Evolutionary conservation across 2,329 filamentous ascomycete genomes (phyloP).

Genomic region (Acrocalymma vagum): DNA sequence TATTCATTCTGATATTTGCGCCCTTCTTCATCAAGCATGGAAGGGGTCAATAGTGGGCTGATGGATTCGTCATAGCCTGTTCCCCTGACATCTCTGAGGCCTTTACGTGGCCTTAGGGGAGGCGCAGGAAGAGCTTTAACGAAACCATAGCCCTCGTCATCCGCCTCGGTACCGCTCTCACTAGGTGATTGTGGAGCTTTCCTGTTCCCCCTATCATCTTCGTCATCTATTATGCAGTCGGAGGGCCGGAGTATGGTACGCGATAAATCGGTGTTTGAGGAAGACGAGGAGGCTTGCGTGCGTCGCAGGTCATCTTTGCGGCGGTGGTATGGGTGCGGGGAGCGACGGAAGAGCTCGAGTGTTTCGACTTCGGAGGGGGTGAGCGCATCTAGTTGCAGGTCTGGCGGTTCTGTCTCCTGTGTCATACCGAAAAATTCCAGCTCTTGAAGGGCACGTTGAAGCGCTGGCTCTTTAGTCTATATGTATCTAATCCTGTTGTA

Average conservation of each 20-base stretch:
- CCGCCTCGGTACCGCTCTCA: constrained; percentile 93
- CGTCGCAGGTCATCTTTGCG: constrained; percentile 34
- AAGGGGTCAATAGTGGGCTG: constrained; percentile 56
- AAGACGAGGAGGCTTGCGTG: constrained; percentile 24
- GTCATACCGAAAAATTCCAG: constrained; percentile 15
- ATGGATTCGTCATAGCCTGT: constrained; percentile 43
- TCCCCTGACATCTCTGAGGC: constrained; percentile 66
- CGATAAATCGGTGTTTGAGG: constrained; percentile 27
- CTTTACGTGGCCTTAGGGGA: constrained; percentile 76
- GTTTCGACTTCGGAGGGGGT: constrained; percentile 33
- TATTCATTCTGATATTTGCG: constrained; percentile 46
- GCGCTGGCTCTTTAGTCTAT: no score
- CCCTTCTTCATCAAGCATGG: constrained; percentile 58
- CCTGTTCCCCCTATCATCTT: constrained; percentile 34
- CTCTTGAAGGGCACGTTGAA: constrained; percentile 15
- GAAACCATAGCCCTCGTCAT: constrained; percentile 82
- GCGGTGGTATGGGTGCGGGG: constrained; percentile 49
- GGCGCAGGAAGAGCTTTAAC: constrained; percentile 86
- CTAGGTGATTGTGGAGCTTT: constrained; percentile 62
- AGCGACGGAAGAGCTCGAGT: constrained; percentile 46
- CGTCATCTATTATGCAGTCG: constrained; percentile 31
- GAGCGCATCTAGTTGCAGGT: constrained; percentile 27
- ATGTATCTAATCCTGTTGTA: no score
- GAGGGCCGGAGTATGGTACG: constrained; percentile 23
- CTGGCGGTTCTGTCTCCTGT: constrained; percentile 20